A percentile compares a stretch with the other conserved stretches of the same genome.
Conservation (phyloP, 2,329 filamentous ascomycete species). For the Trichoderma sp. region DNA sequence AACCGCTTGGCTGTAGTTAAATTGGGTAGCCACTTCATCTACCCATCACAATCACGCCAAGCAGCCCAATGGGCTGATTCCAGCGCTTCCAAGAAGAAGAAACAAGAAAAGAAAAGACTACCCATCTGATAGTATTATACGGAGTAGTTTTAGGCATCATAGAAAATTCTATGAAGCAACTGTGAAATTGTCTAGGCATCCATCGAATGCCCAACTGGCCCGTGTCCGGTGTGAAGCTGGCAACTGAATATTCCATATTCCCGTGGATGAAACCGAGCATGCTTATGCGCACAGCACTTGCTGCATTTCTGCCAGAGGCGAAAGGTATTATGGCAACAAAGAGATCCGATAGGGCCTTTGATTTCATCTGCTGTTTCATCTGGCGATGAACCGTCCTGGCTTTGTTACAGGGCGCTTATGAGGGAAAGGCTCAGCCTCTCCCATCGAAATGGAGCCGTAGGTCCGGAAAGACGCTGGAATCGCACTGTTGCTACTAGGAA, state of each 20-base stretch:
- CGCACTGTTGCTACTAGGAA: neutral
- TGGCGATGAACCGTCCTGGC: neutral
- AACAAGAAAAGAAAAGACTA: neutral
- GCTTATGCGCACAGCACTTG: slow-evolving; percentile 3
- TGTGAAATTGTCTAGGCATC: neutral
- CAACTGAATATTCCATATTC: neutral
- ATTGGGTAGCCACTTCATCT: neutral
- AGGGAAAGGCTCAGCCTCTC: neutral
- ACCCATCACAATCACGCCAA: neutral
- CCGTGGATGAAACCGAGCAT: neutral
- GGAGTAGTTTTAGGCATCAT: neutral
- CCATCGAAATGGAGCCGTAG: neutral
- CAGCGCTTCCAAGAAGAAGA: neutral
- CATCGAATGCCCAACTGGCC: neutral
- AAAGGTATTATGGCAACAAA: neutral
- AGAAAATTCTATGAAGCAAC: neutral
- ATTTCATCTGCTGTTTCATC: neutral
- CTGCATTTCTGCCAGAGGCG: neutral
- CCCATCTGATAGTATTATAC: neutral
- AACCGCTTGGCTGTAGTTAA: neutral
- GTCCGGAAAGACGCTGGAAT: neutral
- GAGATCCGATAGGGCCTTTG: neutral
- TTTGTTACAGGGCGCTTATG: neutral
- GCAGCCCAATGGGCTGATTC: neutral
- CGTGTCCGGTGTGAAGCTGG: neutral